A percentile compares a stretch with the other conserved stretches of the same genome.
These are phyloP conservation scores for Elongisporangium anandrum DNA, from an alignment of 352 stramenopile species.

Conservation along the genomic window DNA sequence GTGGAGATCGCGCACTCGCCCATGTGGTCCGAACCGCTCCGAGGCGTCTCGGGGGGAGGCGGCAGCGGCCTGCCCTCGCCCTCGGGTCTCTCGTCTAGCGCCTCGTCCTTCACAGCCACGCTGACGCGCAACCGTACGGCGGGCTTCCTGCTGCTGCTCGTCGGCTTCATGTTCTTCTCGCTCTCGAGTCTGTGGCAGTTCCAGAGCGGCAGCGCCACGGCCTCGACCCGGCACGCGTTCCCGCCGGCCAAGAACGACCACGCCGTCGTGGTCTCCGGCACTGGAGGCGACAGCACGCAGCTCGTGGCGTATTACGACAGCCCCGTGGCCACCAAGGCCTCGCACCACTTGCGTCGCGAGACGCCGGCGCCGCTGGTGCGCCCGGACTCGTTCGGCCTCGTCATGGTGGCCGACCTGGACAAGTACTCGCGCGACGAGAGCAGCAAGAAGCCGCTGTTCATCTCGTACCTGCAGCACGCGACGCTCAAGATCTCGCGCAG, in stretches of 20 bases:
- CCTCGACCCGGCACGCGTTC: conserved; percentile 4
- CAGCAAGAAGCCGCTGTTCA: conserved; percentile 89
- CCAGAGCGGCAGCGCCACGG: conserved; percentile 9
- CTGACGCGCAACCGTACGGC: conserved; percentile 49
- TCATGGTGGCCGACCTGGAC: conserved; percentile 96
- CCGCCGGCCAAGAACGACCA: conserved; percentile 20
- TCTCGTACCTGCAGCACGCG: conserved; percentile 89
- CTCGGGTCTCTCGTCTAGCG: conserved; percentile 12
- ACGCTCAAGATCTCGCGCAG: conserved; percentile 69
- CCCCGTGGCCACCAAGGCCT: conserved; percentile 10
- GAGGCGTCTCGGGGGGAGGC: conserved; percentile 12
- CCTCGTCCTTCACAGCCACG: conserved; percentile 26
- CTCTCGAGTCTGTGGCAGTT: conserved; percentile 47
- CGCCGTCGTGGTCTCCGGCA: conserved; percentile 10
- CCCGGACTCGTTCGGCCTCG: conserved; percentile 79
- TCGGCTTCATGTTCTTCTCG: conserved; percentile 56
- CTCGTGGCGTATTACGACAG: conserved; percentile 7
- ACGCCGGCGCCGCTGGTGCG: conserved; percentile 21
- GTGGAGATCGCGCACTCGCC: conserved; percentile 33
- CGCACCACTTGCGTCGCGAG: conserved; percentile 20
- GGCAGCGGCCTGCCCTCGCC: conserved; percentile 22
- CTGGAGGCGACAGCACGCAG: conserved; percentile 2
- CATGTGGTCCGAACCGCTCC: conserved; percentile 53
- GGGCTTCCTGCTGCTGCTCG: conserved; percentile 39
- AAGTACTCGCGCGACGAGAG: conserved; percentile 87